These are phyloP conservation scores for Fusarium heterosporum DNA, from an alignment of 2,329 filamentous ascomycete species.

Conservation along the genomic window DNA sequence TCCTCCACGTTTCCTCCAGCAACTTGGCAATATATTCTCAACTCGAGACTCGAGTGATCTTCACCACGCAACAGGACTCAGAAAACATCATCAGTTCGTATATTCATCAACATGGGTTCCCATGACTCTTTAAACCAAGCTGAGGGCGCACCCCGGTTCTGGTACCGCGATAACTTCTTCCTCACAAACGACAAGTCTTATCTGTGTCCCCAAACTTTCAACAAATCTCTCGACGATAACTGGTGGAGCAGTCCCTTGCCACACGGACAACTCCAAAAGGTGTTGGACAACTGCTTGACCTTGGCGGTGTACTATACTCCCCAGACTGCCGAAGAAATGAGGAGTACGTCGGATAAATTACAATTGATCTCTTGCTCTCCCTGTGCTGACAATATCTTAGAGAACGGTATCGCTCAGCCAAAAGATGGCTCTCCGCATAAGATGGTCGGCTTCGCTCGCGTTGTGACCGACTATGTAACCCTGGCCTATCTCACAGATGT, in stretches of 20 bases:
- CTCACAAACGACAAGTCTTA: conserved; percentile 70
- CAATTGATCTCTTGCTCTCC: not conserved
- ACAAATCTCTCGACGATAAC: conserved; percentile 66
- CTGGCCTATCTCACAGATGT: conserved; percentile 77
- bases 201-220: conserved; percentile 66
- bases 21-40: not conserved
- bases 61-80: conserved; percentile 2
- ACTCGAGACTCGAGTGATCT: not conserved
- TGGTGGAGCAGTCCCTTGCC: conserved; percentile 71
- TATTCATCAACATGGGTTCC: conserved; percentile 44
- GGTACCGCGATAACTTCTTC: conserved; percentile 67
- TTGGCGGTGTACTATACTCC: conserved; percentile 66
- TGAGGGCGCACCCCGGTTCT: conserved; percentile 55
- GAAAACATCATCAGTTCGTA: conserved; percentile 12
- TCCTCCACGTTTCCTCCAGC: conserved; percentile 2
- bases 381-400: conserved; percentile 40
- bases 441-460: conserved; percentile 59
- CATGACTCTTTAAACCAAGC: conserved; percentile 44
- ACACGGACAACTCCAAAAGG: conserved; percentile 60
- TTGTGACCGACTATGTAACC: conserved; percentile 77
- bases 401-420: conserved; percentile 49
- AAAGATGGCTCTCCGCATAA: conserved; percentile 49
- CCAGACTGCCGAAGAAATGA: conserved; percentile 55
- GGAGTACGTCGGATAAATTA: conserved; percentile 46
- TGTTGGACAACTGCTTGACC: conserved; percentile 69